Conservation (phyloP, 176 grass and related monocot genomes). For the Juncus effusus region DNA sequence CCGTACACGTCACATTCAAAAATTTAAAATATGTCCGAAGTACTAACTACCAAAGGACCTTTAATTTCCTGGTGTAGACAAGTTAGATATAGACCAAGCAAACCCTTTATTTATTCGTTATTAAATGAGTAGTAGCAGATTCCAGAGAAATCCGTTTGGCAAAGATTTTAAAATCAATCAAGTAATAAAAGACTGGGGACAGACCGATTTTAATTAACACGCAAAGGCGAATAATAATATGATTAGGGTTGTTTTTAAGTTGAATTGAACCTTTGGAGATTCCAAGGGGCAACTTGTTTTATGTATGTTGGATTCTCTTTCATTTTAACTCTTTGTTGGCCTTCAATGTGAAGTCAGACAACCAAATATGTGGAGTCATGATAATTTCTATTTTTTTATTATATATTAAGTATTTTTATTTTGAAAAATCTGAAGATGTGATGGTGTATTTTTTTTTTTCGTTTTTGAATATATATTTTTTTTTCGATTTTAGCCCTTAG, state of each 20-base stretch:
- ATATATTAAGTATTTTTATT: too few relatives aligned
- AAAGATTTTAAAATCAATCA: not conserved
- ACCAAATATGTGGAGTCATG: too few relatives aligned
- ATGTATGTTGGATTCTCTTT: not conserved
- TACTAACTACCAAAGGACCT: not conserved
- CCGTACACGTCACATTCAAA: too few relatives aligned
- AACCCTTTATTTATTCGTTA: not conserved
- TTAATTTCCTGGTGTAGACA: not conserved
- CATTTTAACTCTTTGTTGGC: too few relatives aligned
- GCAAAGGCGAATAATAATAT: constrained; percentile 6
- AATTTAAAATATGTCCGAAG: too few relatives aligned
- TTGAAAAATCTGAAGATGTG: too few relatives aligned
- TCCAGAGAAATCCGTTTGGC: constrained; percentile 21
- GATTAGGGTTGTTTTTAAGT: constrained; percentile 1
- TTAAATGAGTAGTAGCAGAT: not conserved
- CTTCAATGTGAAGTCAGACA: too few relatives aligned
- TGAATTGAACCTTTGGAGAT: constrained; percentile 1
- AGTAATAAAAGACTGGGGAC: not conserved
- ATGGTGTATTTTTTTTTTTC: too few relatives aligned
- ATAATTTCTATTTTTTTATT: too few relatives aligned
- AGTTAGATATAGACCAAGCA: constrained; percentile 7
- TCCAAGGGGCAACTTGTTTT: not conserved
- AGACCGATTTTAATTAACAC: constrained; percentile 8
- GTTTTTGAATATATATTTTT: too few relatives aligned
- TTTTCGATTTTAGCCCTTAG: too few relatives aligned